Evolutionary conservation across 148 eudicot genomes (phyloP).

Genomic region (Oxyria digyna): DNA sequence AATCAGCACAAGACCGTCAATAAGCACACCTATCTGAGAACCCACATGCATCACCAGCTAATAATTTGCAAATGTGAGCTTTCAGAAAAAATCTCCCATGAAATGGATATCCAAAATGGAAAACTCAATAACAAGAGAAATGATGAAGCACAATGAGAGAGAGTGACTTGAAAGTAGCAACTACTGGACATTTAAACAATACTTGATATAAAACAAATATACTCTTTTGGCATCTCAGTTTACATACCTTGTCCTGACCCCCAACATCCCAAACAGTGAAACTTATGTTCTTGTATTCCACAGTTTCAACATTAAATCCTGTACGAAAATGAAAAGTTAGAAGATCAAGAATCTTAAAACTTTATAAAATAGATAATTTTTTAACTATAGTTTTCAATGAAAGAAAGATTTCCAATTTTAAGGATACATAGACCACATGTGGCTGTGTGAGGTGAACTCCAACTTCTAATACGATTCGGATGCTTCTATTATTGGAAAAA

Average conservation of each 20-base stretch:
- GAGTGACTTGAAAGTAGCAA: not conserved
- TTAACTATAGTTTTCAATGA: not conserved
- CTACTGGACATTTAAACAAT: not conserved
- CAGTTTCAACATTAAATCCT: constrained; percentile 23
- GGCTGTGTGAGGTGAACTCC: not conserved
- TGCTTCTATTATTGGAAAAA: not conserved
- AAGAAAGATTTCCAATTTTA: not conserved
- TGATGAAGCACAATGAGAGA: not conserved
- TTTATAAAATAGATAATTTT: not conserved
- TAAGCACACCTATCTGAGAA: constrained; percentile 6
- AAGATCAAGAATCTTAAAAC: not conserved
- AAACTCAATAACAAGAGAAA: not conserved
- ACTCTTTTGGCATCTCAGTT: not conserved
- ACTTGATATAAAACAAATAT: not conserved
- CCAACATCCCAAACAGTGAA: constrained; percentile 17
- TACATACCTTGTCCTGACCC: constrained; percentile 11
- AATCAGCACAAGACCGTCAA: constrained; percentile 20
- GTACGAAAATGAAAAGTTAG: not conserved
- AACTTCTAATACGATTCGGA: not conserved
- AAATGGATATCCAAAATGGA: not conserved
- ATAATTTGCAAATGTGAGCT: not conserved
- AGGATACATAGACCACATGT: not conserved
- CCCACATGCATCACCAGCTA: not conserved
- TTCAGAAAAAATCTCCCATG: not conserved
- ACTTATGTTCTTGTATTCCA: constrained; percentile 39